Percentiles rank a stretch among this genome's conserved stretches.
Conservation (phyloP, 768 basidiomycete species). For the Boletus tylopilopsis region DNA sequence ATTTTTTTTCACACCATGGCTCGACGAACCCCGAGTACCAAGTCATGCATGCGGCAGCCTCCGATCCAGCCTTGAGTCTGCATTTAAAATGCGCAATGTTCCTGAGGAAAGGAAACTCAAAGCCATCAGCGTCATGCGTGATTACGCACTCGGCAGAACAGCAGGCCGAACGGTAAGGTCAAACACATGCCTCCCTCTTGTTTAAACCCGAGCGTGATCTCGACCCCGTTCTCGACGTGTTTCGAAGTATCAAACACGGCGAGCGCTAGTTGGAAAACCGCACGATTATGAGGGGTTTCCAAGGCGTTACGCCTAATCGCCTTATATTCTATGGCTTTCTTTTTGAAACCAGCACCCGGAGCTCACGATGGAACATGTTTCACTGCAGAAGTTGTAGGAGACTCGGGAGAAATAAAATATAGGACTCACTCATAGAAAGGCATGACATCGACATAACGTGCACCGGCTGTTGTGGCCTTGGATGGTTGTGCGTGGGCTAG, state of each 20-base stretch:
- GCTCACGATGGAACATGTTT: background rate
- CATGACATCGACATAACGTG: background rate
- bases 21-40: too few species aligned
- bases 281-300: background rate
- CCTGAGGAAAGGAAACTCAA: too few species aligned
- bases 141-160: too few species aligned
- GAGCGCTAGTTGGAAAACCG: background rate
- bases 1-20: too few species aligned
- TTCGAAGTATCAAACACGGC: slow-evolving; percentile 43
- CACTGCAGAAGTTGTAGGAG: background rate
- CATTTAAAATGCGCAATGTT: too few species aligned
- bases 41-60: too few species aligned
- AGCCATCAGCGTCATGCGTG: too few species aligned
- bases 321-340: background rate
- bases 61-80: too few species aligned
- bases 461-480: background rate
- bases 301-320: background rate
- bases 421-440: background rate
- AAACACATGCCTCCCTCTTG: slow-evolving; percentile 4
- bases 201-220: slow-evolving; percentile 43
- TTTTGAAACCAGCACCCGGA: background rate
- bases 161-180: too few species aligned
- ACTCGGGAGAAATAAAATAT: background rate
- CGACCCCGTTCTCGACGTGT: slow-evolving; percentile 36
- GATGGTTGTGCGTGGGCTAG: background rate